A percentile compares a stretch with the other conserved stretches of the same genome.
These are phyloP conservation scores for Verticillium nonalfalfae DNA, from an alignment of 2,329 filamentous ascomycete species.

Conservation along the genomic window DNA sequence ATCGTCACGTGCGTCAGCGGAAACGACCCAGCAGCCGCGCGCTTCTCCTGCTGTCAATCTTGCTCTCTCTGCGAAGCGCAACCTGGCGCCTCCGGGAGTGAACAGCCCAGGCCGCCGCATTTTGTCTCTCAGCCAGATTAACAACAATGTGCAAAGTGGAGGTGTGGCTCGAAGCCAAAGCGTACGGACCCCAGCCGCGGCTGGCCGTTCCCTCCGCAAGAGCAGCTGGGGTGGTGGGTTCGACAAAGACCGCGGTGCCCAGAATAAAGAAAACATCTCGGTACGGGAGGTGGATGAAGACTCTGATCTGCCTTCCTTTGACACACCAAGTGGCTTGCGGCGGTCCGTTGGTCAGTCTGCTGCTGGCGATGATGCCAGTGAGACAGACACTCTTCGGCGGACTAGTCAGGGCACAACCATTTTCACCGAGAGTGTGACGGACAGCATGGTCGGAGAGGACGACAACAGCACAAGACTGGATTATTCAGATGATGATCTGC, in stretches of 20 bases:
- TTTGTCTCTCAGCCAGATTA: slow-evolving; percentile 85
- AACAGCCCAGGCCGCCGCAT: slow-evolving; percentile 68
- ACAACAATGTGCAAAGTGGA: slow-evolving; percentile 59
- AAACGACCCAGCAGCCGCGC: slow-evolving; percentile 8
- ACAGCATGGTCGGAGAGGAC: slow-evolving; percentile 20
- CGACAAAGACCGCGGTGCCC: slow-evolving; percentile 42
- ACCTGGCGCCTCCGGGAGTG: slow-evolving; percentile 35
- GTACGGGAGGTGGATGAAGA: slow-evolving; percentile 61
- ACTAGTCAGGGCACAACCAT: slow-evolving; percentile 42
- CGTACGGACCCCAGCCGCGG: slow-evolving; percentile 54
- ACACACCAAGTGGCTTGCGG: slow-evolving; percentile 2
- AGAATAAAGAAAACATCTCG: slow-evolving; percentile 58
- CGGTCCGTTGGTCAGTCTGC: slow-evolving; percentile 8
- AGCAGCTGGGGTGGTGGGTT: slow-evolving; percentile 58
- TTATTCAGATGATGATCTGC: slow-evolving; percentile 28
- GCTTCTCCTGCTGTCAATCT: slow-evolving; percentile 38
- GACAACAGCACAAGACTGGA: slow-evolving; percentile 28
- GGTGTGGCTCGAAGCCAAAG: slow-evolving; percentile 74
- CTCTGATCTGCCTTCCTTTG: slow-evolving; percentile 15
- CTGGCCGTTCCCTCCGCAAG: slow-evolving; percentile 50
- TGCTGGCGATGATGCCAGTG: slow-evolving; percentile 35
- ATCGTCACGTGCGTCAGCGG: slow-evolving; percentile 13
- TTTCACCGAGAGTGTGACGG: slow-evolving; percentile 24
- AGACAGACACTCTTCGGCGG: slow-evolving; percentile 42
- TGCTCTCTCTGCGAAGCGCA: slow-evolving; percentile 47